phyloP scores from a whole-genome alignment of 1,284 basidiomycete species.

The Trametes hirsuta region DNA sequence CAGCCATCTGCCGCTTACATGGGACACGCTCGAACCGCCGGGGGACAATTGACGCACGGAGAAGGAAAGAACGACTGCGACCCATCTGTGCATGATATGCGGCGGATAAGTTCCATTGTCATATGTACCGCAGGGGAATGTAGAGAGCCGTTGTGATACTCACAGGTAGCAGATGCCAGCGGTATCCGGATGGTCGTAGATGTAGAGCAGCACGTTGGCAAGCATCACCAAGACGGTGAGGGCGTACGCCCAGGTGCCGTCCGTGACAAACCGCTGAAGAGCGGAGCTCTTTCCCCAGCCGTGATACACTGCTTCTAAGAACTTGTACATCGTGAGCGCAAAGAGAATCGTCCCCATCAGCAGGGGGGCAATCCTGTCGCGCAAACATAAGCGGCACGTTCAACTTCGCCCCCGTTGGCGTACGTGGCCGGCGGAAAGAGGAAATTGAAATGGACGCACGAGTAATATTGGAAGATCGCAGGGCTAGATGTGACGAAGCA shows the following conservation, averaged over 20 bases:
- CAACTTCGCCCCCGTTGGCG: too few relatives aligned
- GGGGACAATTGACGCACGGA: slow-evolving; percentile 19
- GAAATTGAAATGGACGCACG: too few relatives aligned
- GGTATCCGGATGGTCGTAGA: slow-evolving; percentile 29
- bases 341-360: slow-evolving; percentile 33
- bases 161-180: slow-evolving; percentile 35
- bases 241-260: slow-evolving; percentile 36
- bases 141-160: slow-evolving; percentile 1
- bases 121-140: not conserved
- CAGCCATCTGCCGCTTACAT: too few relatives aligned
- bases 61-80: slow-evolving; percentile 32
- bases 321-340: slow-evolving; percentile 30
- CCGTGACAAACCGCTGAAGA: slow-evolving; percentile 30
- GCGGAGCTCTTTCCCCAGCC: slow-evolving; percentile 31
- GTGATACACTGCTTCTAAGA: slow-evolving; percentile 21
- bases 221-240: slow-evolving; percentile 31
- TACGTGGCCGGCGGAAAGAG: too few relatives aligned
- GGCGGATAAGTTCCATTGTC: too few relatives aligned
- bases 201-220: slow-evolving; percentile 32
- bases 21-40: not conserved
- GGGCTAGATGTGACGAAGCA: slow-evolving; percentile 33
- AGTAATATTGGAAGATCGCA: slow-evolving; percentile 29
- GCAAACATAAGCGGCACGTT: not conserved
- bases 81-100: slow-evolving; percentile 22
- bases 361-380: slow-evolving; percentile 29